Conservation (phyloP, 2,329 filamentous ascomycete species). For the Clarireedia paspali region DNA sequence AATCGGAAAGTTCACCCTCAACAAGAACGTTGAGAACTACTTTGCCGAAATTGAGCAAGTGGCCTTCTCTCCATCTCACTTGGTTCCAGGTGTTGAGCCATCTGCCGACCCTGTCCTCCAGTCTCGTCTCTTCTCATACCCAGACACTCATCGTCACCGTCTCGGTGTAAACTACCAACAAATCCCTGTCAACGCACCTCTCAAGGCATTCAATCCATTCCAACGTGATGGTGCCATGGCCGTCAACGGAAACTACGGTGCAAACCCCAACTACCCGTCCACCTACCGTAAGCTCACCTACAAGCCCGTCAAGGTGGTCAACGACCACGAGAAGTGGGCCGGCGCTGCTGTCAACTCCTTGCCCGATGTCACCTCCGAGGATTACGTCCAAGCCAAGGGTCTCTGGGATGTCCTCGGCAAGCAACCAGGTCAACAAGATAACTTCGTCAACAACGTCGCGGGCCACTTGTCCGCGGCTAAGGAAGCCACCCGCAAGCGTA, state of each 20-base stretch:
- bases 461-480: constrained; percentile 47
- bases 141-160: constrained; percentile 54
- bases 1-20: constrained; percentile 56
- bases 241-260: constrained; percentile 56
- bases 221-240: constrained; percentile 68
- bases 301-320: constrained; percentile 34
- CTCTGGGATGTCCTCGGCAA: constrained; percentile 33
- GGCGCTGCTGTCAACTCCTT: constrained; percentile 39
- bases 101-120: constrained; percentile 65
- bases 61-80: constrained; percentile 60
- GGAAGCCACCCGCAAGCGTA: constrained; percentile 46
- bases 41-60: constrained; percentile 63
- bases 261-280: constrained; percentile 50
- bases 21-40: constrained; percentile 55
- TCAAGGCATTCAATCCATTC: constrained; percentile 56
- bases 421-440: constrained; percentile 49
- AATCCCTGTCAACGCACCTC: constrained; percentile 40
- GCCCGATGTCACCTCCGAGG: constrained; percentile 31
- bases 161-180: constrained; percentile 53
- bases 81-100: constrained; percentile 60
- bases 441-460: constrained; percentile 52
- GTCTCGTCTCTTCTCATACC: constrained; percentile 63
- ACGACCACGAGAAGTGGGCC: constrained; percentile 41
- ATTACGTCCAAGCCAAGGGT: constrained; percentile 30
- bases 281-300: constrained; percentile 41